phyloP scores from a whole-genome alignment of 176 grass and related monocot species.

The Cenchrus fungigraminus region DNA sequence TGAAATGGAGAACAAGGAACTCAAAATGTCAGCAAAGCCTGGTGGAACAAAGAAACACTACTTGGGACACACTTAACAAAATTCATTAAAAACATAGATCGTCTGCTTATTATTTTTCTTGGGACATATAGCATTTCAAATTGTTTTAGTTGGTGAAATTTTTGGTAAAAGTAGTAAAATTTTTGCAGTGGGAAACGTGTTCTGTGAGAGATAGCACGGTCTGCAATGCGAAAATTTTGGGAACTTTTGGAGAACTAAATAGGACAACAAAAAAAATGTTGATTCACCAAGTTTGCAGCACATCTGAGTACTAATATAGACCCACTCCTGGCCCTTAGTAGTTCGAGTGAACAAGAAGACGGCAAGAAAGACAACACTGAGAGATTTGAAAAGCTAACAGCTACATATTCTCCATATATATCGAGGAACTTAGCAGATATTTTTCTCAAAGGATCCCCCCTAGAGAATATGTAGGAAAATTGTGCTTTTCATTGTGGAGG shows the following conservation, averaged over 20 bases:
- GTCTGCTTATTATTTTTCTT: neutral
- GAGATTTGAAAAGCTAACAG: neutral
- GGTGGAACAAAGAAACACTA: neutral
- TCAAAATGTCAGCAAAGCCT: neutral
- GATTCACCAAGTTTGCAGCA: neutral
- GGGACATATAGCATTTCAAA: too few relatives aligned
- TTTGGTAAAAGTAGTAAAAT: too few relatives aligned
- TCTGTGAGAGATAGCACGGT: too few relatives aligned
- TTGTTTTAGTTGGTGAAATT: too few relatives aligned
- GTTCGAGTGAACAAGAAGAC: neutral
- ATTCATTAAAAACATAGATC: neutral
- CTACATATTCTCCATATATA: too few relatives aligned
- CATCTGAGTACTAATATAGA: neutral
- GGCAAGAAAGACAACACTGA: neutral
- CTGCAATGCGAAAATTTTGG: too few relatives aligned
- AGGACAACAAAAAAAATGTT: too few relatives aligned
- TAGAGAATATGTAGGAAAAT: neutral
- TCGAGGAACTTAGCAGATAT: neutral
- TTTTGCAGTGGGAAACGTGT: too few relatives aligned
- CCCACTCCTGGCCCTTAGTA: neutral
- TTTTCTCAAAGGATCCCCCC: neutral
- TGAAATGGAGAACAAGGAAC: neutral
- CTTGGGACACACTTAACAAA: neutral
- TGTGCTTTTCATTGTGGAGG: neutral
- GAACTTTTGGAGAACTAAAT: too few relatives aligned